These are phyloP conservation scores for Xenoacremonium recifei DNA, from an alignment of 2,329 filamentous ascomycete genomes.

Conservation along the genomic window DNA sequence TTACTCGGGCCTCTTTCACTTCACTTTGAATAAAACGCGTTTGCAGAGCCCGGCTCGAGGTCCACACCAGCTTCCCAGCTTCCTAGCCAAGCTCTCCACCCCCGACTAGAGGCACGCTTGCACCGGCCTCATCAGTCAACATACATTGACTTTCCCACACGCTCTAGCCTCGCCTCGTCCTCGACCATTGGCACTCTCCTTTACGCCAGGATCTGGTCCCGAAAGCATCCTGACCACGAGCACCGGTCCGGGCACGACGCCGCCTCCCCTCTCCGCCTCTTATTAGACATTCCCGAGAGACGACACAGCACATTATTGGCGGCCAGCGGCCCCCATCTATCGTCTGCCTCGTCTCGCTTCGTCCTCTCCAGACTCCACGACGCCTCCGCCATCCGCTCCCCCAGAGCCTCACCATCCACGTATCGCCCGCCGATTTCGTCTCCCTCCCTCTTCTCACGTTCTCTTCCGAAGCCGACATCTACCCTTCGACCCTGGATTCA, in stretches of 20 bases:
- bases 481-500: too few relatives aligned
- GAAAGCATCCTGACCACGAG: neutral
- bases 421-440: neutral
- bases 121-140: conserved; percentile 16
- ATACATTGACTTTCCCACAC: conserved; percentile 18
- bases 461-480: too few relatives aligned
- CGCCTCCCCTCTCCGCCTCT: neutral
- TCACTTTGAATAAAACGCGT: neutral
- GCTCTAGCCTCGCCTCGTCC: conserved; percentile 4
- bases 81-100: conserved; percentile 29
- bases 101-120: conserved; percentile 3
- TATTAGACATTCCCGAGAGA: neutral
- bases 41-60: conserved; percentile 9
- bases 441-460: neutral
- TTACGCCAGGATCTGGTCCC: neutral
- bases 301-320: neutral
- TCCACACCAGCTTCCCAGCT: conserved; percentile 26
- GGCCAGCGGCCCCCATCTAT: neutral
- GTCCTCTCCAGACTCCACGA: neutral
- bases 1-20: neutral
- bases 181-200: neutral
- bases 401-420: neutral
- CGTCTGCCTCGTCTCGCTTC: neutral
- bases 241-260: neutral
- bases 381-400: neutral